Conservation (phyloP, 106 monocot genomes). For the Dendrobium catenatum region DNA sequence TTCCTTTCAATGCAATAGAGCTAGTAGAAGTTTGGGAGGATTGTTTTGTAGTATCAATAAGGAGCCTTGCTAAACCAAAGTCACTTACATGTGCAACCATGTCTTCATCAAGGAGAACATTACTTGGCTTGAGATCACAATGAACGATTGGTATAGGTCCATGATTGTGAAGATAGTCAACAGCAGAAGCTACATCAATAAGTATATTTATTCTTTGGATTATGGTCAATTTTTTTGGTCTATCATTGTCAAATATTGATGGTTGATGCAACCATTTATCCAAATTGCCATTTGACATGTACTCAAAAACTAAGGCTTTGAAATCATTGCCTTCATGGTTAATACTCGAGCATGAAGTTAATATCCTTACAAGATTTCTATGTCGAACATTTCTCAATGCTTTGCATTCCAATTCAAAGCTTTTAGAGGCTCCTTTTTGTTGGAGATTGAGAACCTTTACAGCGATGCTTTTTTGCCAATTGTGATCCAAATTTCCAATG, state of each 20-base stretch:
- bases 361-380: constrained; percentile 36
- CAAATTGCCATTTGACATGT: constrained; percentile 32
- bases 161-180: constrained; percentile 49
- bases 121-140: constrained; percentile 34
- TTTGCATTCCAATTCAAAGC: constrained; percentile 41
- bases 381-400: constrained; percentile 22
- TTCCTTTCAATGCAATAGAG: not conserved
- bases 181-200: constrained; percentile 40
- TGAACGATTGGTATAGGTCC: constrained; percentile 24
- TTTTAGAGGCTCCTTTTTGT: constrained; percentile 24
- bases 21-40: no score
- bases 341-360: constrained; percentile 18
- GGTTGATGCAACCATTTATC: constrained; percentile 24
- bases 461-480: constrained; percentile 3
- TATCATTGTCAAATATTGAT: not conserved
- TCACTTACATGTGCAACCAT: not conserved
- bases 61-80: not conserved
- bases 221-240: not conserved
- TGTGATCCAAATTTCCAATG: constrained; percentile 6
- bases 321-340: constrained; percentile 21
- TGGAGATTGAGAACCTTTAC: constrained; percentile 40
- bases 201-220: constrained; percentile 27
- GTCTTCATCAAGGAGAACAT: constrained; percentile 1
- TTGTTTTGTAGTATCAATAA: not conserved
- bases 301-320: constrained; percentile 25